phyloP scores from a whole-genome alignment of 2,329 filamentous ascomycete genomes.

The Dichotomopilus funicola region DNA sequence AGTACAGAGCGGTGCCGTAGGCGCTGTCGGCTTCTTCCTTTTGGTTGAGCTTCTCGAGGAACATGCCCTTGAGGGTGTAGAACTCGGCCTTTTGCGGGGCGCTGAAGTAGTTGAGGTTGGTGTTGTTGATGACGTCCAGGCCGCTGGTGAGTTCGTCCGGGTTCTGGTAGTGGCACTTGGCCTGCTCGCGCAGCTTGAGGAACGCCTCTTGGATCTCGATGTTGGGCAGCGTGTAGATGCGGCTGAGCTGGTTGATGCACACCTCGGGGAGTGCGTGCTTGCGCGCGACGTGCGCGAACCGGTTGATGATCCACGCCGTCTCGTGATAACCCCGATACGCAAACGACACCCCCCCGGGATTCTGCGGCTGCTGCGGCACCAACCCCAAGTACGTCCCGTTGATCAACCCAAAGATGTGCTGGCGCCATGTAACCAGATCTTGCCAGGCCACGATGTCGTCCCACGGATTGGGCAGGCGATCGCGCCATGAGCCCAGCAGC shows the following conservation, averaged over 20 bases:
- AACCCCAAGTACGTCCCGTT: constrained; percentile 88
- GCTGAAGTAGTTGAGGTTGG: constrained; percentile 97
- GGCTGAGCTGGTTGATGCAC: constrained; percentile 92
- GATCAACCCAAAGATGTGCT: constrained; percentile 97
- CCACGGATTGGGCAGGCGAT: constrained; percentile 94
- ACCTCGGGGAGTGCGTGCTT: constrained; percentile 97
- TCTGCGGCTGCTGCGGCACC: constrained; percentile 71
- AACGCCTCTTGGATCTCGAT: constrained; percentile 99
- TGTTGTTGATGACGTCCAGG: constrained; percentile 98
- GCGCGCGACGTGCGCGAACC: constrained; percentile 93
- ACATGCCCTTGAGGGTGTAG: constrained; percentile 99
- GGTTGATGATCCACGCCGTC: constrained; percentile 99
- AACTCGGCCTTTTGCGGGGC: constrained; percentile 96
- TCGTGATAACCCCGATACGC: constrained; percentile 97
- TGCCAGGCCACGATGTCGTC: constrained; percentile 99
- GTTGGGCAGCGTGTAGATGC: constrained; percentile 97
- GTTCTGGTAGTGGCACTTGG: constrained; percentile 98
- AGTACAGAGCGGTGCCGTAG: constrained; percentile 91
- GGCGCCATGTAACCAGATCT: constrained; percentile 97
- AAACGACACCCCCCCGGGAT: constrained; percentile 83
- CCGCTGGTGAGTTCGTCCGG: constrained; percentile 85
- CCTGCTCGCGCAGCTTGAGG: constrained; percentile 95
- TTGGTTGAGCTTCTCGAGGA: constrained; percentile 86
- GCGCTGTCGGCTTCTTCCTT: constrained; percentile 88
- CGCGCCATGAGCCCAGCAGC: constrained; percentile 88